Percentiles rank a stretch among this genome's conserved stretches.
These are phyloP conservation scores for Apiospora sp. DNA, from an alignment of 2,329 filamentous ascomycete genomes.

Conservation along the genomic window DNA sequence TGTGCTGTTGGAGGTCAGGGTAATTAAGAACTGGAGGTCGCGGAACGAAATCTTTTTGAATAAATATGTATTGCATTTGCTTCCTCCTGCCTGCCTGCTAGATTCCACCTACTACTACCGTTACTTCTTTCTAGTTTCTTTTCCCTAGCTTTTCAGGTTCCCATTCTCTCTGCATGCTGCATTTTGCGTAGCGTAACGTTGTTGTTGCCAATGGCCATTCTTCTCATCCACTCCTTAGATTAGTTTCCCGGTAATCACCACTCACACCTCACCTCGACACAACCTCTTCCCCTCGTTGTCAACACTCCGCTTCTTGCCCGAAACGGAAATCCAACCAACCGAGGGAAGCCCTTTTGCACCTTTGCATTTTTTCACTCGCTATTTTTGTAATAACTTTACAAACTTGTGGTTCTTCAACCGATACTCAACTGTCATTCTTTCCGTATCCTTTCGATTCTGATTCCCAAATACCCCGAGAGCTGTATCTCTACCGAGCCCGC, in stretches of 20 bases:
- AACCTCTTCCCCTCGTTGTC: neutral
- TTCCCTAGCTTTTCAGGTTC: neutral
- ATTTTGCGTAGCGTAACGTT: constrained; percentile 17
- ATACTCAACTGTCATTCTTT: neutral
- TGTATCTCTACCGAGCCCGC: neutral
- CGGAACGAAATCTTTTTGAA: neutral
- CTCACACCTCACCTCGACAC: constrained; percentile 1
- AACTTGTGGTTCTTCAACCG: constrained; percentile 19
- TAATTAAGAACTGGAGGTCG: neutral
- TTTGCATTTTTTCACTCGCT: neutral
- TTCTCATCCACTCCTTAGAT: constrained; percentile 20
- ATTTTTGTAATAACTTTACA: constrained; percentile 16
- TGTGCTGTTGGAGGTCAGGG: neutral
- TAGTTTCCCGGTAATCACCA: constrained; percentile 11
- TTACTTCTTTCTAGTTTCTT: neutral
- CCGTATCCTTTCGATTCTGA: neutral
- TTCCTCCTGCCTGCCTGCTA: neutral
- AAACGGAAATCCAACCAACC: neutral
- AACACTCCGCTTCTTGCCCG: constrained; percentile 18
- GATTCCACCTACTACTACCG: neutral
- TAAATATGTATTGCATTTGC: constrained; percentile 8
- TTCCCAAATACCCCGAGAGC: neutral
- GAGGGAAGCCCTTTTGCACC: neutral
- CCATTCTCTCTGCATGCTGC: constrained; percentile 3
- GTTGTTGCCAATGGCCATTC: constrained; percentile 13